Base-by-base conservation (phyloP, 306 rosid genomes). In the Malus orientalis region DNA sequence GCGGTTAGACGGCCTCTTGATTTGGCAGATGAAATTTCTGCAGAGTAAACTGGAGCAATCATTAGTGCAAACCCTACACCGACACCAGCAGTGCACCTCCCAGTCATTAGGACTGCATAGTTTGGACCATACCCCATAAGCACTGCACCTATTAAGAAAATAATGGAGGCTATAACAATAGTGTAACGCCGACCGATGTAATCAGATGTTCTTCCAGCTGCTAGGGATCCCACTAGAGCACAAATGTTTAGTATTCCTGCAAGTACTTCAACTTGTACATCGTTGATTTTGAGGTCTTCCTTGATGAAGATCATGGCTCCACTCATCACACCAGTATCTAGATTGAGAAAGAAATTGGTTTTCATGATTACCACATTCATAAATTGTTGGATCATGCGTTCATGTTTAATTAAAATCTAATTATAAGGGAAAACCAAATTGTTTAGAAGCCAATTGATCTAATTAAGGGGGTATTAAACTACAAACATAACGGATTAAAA, bases 241-340 rank as follows among this genome's bases (percentile, higher is more conserved):
- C 93, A 95, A 2, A 92, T 18, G 74, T 92, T 95, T 15, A 92
- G 73, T 29, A 95, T 95, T 32, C 92, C 98, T 11, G 93, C 97
- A 1, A 95, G 87, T 23, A 92, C 79, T 74, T 84, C 89, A n/a
- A 90, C 90, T 78, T 90, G 88, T 8, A 78, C 71, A 16, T 95
- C 98, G 11, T 36, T 85, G 80, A 92, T 95, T 64, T 84, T 79
- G 4, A 95, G 66, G 15, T 92, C 98, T 1, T 95, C 98, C 74
- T 95, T 79, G 42, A 95, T 95, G 85, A 90, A 95, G 69, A 92
- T 45, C 90, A 90, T 77, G 11, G 98, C 98, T 60, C 97, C 98
- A 80, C 97, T 90, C 98, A 95, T 95, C 3, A 95, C 98, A 25
- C 97, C 98, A 0, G 96, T 90, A 54, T 92, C 97, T 92, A 81